Evolutionary conservation across 2,329 filamentous ascomycete genomes (phyloP).

Genomic region (Grosmannia penicillata): DNA sequence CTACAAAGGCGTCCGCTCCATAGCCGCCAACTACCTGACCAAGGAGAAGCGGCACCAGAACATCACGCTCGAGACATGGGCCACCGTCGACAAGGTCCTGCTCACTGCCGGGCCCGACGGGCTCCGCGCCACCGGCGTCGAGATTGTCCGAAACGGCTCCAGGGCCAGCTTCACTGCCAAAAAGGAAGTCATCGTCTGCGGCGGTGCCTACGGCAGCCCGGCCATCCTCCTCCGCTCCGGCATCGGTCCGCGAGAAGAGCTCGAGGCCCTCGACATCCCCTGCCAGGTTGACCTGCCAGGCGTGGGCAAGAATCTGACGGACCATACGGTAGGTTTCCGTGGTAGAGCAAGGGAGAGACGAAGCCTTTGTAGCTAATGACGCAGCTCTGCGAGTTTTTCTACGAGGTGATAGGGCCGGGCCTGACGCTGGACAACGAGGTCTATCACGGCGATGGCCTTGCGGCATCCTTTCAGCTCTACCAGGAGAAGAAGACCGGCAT

Average conservation of each 20-base stretch:
- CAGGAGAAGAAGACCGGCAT: neutral
- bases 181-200: conserved; percentile 27
- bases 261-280: conserved; percentile 25
- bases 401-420: neutral
- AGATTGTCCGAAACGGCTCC: neutral
- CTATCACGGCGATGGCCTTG: neutral
- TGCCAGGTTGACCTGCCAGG: conserved; percentile 25
- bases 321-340: conserved; percentile 24
- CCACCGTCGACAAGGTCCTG: neutral
- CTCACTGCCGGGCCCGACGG: neutral
- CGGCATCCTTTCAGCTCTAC: neutral
- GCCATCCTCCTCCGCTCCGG: conserved; percentile 21
- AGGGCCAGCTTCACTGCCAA: conserved; percentile 13
- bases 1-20: neutral
- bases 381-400: neutral
- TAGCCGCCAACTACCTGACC: neutral
- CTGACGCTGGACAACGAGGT: neutral
- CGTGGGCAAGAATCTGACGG: conserved; percentile 32
- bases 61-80: neutral
- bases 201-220: conserved; percentile 23
- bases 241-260: conserved; percentile 23
- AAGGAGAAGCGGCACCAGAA: neutral
- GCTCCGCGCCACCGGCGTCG: neutral
- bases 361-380: too few species aligned
- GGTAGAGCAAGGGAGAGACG: too few species aligned